phyloP scores from a whole-genome alignment of 2,329 filamentous ascomycete genomes.

The Aspergillus eucalypticola region DNA sequence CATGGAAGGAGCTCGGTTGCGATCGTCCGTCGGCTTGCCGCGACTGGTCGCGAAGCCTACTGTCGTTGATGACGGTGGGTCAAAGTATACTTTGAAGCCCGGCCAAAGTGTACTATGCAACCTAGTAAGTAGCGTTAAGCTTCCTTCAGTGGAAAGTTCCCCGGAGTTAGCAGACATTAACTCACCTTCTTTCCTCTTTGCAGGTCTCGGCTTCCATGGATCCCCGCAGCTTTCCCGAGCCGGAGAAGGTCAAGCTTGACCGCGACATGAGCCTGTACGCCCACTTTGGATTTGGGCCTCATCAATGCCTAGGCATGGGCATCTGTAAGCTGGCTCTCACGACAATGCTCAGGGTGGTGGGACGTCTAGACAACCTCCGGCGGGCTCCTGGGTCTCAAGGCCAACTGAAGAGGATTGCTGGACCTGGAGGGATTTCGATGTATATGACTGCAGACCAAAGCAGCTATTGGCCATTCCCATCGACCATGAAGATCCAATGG shows the following conservation, averaged over 20 bases:
- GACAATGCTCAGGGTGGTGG: constrained; percentile 44
- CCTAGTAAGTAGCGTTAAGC: constrained; percentile 29
- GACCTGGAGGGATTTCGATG: constrained; percentile 42
- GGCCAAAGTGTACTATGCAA: constrained; percentile 41
- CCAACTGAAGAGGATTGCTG: constrained; percentile 41
- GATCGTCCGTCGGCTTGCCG: constrained; percentile 40
- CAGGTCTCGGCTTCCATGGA: constrained; percentile 41
- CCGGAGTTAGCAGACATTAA: neutral
- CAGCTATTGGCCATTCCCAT: constrained; percentile 45
- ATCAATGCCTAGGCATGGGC: constrained; percentile 59
- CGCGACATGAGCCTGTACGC: constrained; percentile 65
- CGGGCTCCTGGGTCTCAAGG: constrained; percentile 45
- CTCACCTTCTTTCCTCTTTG: neutral
- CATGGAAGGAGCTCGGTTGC: constrained; percentile 43
- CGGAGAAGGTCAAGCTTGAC: constrained; percentile 57
- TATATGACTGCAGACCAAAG: constrained; percentile 49
- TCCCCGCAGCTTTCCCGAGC: constrained; percentile 39
- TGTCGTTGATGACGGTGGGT: constrained; percentile 37
- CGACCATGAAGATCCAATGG: constrained; percentile 48
- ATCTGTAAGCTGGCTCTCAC: constrained; percentile 37
- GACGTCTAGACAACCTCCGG: constrained; percentile 43
- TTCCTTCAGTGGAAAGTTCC: neutral
- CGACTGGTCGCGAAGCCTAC: constrained; percentile 36
- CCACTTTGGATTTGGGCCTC: constrained; percentile 63
- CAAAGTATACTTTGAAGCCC: constrained; percentile 34